These are phyloP conservation scores for Scleroderma citrinum DNA, from an alignment of 768 basidiomycete genomes.

Conservation along the genomic window DNA sequence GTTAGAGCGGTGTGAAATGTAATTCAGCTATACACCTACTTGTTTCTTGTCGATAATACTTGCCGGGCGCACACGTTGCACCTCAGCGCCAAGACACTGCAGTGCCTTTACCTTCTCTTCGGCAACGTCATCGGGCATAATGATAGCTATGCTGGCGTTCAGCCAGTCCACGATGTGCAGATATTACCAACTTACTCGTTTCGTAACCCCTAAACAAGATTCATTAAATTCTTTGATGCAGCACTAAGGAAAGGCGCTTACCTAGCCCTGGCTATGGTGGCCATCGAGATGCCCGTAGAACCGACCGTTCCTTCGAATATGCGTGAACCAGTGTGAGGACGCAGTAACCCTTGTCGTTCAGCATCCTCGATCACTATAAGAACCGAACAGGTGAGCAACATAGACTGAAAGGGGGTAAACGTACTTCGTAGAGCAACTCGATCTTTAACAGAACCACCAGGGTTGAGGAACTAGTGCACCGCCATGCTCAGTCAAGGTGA, in stretches of 20 bases:
- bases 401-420: conserved; percentile 13
- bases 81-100: conserved; percentile 77
- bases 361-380: conserved; percentile 97
- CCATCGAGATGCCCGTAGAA: conserved; percentile 93
- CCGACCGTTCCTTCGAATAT: conserved; percentile 98
- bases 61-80: conserved; percentile 86
- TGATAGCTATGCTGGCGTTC: conserved; percentile 54
- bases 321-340: conserved; percentile 82
- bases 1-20: conserved; percentile 5
- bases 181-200: conserved; percentile 63
- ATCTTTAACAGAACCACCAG: conserved; percentile 97
- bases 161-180: background rate
- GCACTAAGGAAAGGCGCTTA: conserved; percentile 28
- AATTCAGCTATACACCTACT: conserved; percentile 34
- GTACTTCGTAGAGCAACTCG: conserved; percentile 89
- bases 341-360: conserved; percentile 72
- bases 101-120: conserved; percentile 88
- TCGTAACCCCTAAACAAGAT: conserved; percentile 70
- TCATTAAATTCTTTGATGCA: background rate
- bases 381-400: background rate
- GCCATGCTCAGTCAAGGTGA: background rate
- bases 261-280: conserved; percentile 87
- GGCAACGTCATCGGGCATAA: conserved; percentile 87
- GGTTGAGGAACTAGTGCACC: conserved; percentile 75
- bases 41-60: conserved; percentile 98